These are phyloP conservation scores for Chlamydomonas sp. DNA, from an alignment of 139 green algal species.

Conservation along the genomic window DNA sequence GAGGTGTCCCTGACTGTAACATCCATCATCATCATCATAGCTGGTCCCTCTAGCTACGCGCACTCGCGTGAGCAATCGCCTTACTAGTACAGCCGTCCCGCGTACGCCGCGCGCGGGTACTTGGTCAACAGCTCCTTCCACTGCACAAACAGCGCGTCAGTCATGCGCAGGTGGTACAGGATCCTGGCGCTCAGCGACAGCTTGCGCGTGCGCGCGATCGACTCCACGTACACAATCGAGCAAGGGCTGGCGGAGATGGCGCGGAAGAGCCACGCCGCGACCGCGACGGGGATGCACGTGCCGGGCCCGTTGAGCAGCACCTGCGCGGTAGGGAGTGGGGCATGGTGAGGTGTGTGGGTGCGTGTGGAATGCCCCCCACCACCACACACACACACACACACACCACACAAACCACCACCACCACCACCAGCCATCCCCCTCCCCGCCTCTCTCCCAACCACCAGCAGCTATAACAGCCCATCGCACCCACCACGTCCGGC, in stretches of 20 bases:
- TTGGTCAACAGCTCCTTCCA: constrained; percentile 55
- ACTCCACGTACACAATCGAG: constrained; percentile 79
- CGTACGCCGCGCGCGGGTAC: constrained; percentile 50
- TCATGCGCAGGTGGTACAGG: constrained; percentile 62
- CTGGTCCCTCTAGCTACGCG: no score
- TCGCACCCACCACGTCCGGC: constrained; percentile 45
- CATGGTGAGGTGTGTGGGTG: constrained; percentile 50
- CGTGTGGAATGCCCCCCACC: constrained; percentile 67
- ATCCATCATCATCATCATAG: no score
- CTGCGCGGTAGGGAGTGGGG: constrained; percentile 31
- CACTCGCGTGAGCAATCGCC: no score
- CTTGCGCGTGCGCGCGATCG: constrained; percentile 64
- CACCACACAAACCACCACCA: no score
- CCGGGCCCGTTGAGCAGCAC: constrained; percentile 78
- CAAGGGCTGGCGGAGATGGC: not conserved
- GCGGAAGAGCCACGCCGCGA: constrained; percentile 40
- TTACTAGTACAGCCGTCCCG: constrained; percentile 61
- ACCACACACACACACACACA: constrained; percentile 40
- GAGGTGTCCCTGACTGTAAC: no score
- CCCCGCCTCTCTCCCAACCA: no score
- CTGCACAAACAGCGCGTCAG: constrained; percentile 52
- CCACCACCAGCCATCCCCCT: no score
- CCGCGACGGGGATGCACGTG: constrained; percentile 77
- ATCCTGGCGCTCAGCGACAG: constrained; percentile 78
- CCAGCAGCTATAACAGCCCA: constrained; percentile 13